Conservation (phyloP, 129 eudicot genomes). For the Daucus carota region DNA sequence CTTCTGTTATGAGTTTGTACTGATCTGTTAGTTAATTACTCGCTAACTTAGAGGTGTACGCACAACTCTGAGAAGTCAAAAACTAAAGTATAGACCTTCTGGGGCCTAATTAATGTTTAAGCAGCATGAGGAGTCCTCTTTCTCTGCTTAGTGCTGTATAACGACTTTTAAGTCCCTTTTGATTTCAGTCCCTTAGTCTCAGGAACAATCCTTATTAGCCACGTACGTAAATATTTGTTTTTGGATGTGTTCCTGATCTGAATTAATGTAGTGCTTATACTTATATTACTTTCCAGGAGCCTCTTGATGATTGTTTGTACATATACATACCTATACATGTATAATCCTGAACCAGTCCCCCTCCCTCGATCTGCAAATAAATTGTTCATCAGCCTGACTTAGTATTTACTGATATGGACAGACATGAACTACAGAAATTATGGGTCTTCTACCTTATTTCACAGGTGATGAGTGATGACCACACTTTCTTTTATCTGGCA, state of each 20-base stretch:
- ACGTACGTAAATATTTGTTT: neutral
- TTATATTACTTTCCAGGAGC: neutral
- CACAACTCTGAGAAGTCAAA: neutral
- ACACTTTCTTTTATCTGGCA: neutral
- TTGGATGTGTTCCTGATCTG: neutral
- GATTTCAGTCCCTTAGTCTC: neutral
- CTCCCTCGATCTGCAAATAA: neutral
- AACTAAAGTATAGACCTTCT: neutral
- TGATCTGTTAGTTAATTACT: neutral
- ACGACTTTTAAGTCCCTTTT: neutral
- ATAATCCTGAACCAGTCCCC: neutral
- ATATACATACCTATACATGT: neutral
- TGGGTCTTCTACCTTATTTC: no score
- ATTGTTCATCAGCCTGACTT: neutral
- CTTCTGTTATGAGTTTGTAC: neutral
- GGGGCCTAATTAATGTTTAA: neutral
- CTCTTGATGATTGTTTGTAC: neutral
- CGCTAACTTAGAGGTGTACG: slow-evolving; percentile 9
- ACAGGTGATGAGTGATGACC: no score
- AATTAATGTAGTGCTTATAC: neutral
- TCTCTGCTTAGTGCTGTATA: slow-evolving; percentile 7
- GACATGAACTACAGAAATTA: no score
- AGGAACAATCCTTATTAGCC: neutral
- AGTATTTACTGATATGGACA: neutral
- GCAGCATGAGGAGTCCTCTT: slow-evolving; percentile 4